phyloP scores from a whole-genome alignment of 768 basidiomycete species.

The Polyporus arcularius region DNA sequence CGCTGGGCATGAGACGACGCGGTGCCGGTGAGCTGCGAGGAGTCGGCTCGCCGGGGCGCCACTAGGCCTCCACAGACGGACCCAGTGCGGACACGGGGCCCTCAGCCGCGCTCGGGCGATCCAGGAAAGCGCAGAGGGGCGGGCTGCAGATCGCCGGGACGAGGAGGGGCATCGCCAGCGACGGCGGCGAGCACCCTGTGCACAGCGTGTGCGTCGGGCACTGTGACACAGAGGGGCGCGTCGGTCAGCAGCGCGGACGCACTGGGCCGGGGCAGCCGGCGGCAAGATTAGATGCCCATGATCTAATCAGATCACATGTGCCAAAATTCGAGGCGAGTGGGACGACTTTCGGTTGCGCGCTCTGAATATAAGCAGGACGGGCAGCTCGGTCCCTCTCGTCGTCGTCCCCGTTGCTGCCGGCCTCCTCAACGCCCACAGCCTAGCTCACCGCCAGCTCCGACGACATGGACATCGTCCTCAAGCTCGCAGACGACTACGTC shows the following conservation, averaged over 20 bases:
- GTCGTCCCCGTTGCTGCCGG: constrained; percentile 2
- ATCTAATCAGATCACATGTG: constrained; percentile 11
- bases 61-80: constrained; percentile 6
- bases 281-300: constrained; percentile 18
- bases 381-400: background rate
- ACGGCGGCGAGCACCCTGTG: background rate
- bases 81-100: background rate
- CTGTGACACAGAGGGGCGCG: background rate
- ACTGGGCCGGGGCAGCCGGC: background rate
- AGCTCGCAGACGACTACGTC: constrained; percentile 64
- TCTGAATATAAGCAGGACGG: constrained; percentile 16
- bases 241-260: background rate
- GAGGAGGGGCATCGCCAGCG: background rate
- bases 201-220: background rate
- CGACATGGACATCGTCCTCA: constrained; percentile 84
- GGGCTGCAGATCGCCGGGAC: background rate
- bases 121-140: background rate
- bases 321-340: constrained; percentile 16
- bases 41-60: constrained; percentile 3
- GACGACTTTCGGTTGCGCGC: constrained; percentile 19
- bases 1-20: background rate
- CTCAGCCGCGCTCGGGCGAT: background rate
- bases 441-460: background rate
- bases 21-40: background rate
- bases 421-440: background rate